Percentiles rank a stretch among this genome's conserved stretches.
Evolutionary conservation across 2,329 filamentous ascomycete genomes (phyloP).

Genomic region (Orbilia blumenaviensis): DNA sequence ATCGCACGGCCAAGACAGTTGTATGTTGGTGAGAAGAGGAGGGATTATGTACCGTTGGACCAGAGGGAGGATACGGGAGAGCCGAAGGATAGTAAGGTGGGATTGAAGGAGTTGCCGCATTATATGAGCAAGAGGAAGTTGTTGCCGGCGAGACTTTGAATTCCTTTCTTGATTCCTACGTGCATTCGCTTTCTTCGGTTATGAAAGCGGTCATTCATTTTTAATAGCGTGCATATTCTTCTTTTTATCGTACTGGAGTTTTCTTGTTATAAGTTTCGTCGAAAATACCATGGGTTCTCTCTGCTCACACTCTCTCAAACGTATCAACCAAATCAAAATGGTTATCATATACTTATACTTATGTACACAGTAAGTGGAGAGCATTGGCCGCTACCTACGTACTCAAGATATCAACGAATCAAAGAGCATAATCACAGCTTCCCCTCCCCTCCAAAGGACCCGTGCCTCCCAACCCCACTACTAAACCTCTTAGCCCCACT

Average conservation of each 20-base stretch:
- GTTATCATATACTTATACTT: background rate
- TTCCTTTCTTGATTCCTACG: background rate
- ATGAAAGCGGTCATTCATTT: no score
- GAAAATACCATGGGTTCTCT: slow-evolving; percentile 1
- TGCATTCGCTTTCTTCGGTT: no score
- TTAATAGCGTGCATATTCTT: no score
- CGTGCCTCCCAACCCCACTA: slow-evolving; percentile 61
- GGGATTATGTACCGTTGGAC: slow-evolving; percentile 63
- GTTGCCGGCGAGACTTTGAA: slow-evolving; percentile 27
- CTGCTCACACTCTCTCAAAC: background rate
- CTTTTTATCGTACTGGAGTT: slow-evolving; percentile 6
- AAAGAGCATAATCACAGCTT: slow-evolving; percentile 19
- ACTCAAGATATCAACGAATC: background rate
- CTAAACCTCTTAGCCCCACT: slow-evolving; percentile 62
- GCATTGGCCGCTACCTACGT: no score
- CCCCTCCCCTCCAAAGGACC: slow-evolving; percentile 48
- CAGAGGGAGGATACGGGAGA: slow-evolving; percentile 59
- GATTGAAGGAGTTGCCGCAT: slow-evolving; percentile 57
- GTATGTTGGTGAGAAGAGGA: slow-evolving; percentile 64
- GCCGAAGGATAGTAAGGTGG: slow-evolving; percentile 55
- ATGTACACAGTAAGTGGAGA: slow-evolving; percentile 6
- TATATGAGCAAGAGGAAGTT: slow-evolving; percentile 53
- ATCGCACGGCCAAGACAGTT: slow-evolving; percentile 66
- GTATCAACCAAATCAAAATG: no score
- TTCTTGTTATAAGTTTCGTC: background rate